Evolutionary conservation across 208 protist species (phyloP).

Genomic region (Leishmania tarentolae): DNA sequence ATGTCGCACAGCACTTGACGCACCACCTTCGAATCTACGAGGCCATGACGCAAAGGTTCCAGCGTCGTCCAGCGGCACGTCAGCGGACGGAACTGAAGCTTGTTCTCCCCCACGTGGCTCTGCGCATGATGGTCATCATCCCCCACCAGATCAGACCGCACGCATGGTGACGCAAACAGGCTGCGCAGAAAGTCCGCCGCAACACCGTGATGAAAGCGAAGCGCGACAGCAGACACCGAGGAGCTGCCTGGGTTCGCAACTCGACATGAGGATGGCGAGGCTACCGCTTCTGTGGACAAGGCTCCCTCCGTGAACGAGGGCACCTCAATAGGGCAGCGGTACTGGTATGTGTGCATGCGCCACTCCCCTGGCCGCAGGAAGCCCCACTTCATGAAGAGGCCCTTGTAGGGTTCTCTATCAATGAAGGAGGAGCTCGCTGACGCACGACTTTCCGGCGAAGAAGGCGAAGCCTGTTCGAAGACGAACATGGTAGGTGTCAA

Average conservation of each 20-base stretch:
- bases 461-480: conserved; percentile 2
- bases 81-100: conserved; percentile 21
- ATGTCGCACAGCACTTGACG: conserved; percentile 17
- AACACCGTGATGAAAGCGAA: conserved; percentile 59
- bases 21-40: conserved; percentile 40
- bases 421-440: conserved; percentile 6
- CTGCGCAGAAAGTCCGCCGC: conserved; percentile 36
- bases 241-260: neutral
- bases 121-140: neutral
- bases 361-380: conserved; percentile 10
- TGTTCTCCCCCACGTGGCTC: no score
- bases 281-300: neutral
- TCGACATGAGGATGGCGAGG: neutral
- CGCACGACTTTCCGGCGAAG: neutral
- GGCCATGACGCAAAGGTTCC: conserved; percentile 31
- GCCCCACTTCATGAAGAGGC: conserved; percentile 40
- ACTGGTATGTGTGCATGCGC: conserved; percentile 15
- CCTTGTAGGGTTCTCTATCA: conserved; percentile 9
- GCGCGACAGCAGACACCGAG: conserved; percentile 16
- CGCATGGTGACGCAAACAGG: conserved; percentile 28
- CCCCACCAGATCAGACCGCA: conserved; percentile 27
- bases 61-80: conserved; percentile 42
- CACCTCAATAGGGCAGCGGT: neutral
- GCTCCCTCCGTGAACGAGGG: neutral
- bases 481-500: conserved; percentile 5